These are phyloP conservation scores for Grosmannia penicillata DNA, from an alignment of 2,329 filamentous ascomycete genomes.

Conservation along the genomic window DNA sequence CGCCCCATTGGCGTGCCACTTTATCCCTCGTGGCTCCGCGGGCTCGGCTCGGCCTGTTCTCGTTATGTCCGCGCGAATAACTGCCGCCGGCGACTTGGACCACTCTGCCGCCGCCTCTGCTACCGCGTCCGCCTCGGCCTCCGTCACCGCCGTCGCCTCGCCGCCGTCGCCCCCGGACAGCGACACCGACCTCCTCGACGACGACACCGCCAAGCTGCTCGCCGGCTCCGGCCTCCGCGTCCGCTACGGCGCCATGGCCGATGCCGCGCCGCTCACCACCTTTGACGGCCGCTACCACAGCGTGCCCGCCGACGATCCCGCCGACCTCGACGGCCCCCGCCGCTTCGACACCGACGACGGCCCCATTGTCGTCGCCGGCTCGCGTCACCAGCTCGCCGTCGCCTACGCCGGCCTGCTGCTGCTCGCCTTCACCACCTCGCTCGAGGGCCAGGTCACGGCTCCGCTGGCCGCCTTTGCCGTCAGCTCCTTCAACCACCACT, in stretches of 20 bases:
- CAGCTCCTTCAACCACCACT: constrained; percentile 47
- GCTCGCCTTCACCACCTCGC: constrained; percentile 51
- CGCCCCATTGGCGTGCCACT: no score
- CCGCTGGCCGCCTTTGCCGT: constrained; percentile 48
- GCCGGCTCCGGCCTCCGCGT: no score
- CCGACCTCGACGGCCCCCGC: neutral
- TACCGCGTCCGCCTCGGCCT: no score
- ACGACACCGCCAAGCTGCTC: no score
- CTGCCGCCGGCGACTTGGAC: no score
- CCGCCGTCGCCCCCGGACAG: no score
- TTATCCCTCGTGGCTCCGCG: no score
- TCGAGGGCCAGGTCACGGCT: constrained; percentile 48
- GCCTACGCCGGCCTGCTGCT: constrained; percentile 27
- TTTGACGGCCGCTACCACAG: neutral
- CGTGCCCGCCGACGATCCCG: neutral
- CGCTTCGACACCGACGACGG: neutral
- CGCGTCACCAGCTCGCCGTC: constrained; percentile 6
- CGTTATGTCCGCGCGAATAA: no score
- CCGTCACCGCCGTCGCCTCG: no score
- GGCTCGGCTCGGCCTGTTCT: no score
- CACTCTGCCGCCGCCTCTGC: no score
- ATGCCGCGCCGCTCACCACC: neutral
- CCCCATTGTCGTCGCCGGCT: neutral
- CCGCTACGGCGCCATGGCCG: neutral
- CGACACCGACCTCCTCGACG: no score